phyloP scores from a whole-genome alignment of 352 stramenopile genomes.

The Phytophthora hibernalis region DNA sequence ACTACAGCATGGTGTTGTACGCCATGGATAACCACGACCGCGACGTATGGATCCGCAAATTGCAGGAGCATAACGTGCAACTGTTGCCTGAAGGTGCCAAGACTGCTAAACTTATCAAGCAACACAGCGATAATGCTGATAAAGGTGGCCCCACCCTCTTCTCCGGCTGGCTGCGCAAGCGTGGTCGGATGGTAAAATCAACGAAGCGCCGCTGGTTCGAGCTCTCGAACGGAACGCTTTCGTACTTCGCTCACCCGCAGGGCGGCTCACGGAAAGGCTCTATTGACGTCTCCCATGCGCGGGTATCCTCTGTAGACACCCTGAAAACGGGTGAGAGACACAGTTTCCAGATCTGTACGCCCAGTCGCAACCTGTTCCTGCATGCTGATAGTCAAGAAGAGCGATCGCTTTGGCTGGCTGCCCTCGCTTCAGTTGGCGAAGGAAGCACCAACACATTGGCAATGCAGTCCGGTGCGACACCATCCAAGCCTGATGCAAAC shows the following conservation, averaged over 20 bases:
- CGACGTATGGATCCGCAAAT: slow-evolving; percentile 85
- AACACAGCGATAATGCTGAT: slow-evolving; percentile 56
- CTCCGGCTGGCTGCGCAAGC: slow-evolving; percentile 86
- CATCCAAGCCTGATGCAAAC: slow-evolving; percentile 28
- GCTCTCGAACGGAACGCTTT: slow-evolving; percentile 68
- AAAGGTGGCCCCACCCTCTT: slow-evolving; percentile 66
- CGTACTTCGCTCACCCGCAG: slow-evolving; percentile 83
- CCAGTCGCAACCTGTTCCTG: slow-evolving; percentile 68
- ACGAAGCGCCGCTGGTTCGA: slow-evolving; percentile 91
- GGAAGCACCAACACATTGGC: slow-evolving; percentile 29
- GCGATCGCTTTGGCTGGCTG: slow-evolving; percentile 78
- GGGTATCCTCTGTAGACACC: slow-evolving; percentile 72
- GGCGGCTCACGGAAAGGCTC: slow-evolving; percentile 77
- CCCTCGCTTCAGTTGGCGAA: slow-evolving; percentile 67
- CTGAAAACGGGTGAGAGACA: slow-evolving; percentile 85
- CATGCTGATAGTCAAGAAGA: slow-evolving; percentile 90
- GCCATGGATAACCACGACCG: slow-evolving; percentile 77
- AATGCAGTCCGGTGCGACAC: slow-evolving; percentile 19
- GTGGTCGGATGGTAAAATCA: slow-evolving; percentile 84
- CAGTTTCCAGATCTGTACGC: slow-evolving; percentile 79
- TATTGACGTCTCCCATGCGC: slow-evolving; percentile 63
- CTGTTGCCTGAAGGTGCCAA: slow-evolving; percentile 61
- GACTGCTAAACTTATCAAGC: slow-evolving; percentile 65
- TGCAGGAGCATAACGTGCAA: slow-evolving; percentile 77
- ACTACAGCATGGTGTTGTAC: slow-evolving; percentile 84